Evolutionary conservation across 352 stramenopile genomes (phyloP), one percentile per base, ranked within the genome.

Genomic region (Phytopythium delawarense): DNA sequence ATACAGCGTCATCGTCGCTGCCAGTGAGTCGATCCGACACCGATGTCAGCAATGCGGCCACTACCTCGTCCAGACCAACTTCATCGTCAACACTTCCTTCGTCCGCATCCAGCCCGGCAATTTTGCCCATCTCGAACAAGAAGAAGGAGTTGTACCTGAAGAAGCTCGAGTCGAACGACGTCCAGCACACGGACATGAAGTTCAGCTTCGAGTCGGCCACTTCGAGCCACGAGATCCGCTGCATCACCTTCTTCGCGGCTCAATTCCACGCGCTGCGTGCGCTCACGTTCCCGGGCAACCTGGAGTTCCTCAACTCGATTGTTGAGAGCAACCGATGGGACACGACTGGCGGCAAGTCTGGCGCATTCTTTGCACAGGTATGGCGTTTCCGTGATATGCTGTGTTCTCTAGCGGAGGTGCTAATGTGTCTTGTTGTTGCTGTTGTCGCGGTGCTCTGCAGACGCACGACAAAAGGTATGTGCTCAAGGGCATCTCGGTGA

Each of bases 321-420:
- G 77, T 83, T 3, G 74, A 91, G 59, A 96, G 87, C 59, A 87
- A 79, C 32, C 69, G 74, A 0, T 94, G 83, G 80, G 79, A 91
- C 59, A 81, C 84, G 2, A 82, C 73, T n/a, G 87, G 87, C 46
- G 87, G 87, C 45, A 96, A 96, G 40, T 96, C 87, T 1, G 87
- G 87, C 39, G 87, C 87, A 3, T 94, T 92, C 61, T 96, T 96
- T 63, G 91, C 81, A 6, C 81, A 92, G 77, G 85, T 94, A 77
- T 45, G 28, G 11, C n/a, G 18, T 20, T 66, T 49, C 42, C 63
- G 23, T 60, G 7, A 15, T 39, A 59, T 62, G 11, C 50, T 40
- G 20, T 66, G 23, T n/a, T 37, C 9, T 54, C 37, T 46, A 18
- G 23, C 44, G 35, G 40, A 23, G 51, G 42, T 42, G 48, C 59